A percentile compares a stretch with the other conserved stretches of the same genome.
These are phyloP conservation scores for Kodamaea arcana DNA, from an alignment of 1,139 yeast genomes.

Conservation along the genomic window DNA sequence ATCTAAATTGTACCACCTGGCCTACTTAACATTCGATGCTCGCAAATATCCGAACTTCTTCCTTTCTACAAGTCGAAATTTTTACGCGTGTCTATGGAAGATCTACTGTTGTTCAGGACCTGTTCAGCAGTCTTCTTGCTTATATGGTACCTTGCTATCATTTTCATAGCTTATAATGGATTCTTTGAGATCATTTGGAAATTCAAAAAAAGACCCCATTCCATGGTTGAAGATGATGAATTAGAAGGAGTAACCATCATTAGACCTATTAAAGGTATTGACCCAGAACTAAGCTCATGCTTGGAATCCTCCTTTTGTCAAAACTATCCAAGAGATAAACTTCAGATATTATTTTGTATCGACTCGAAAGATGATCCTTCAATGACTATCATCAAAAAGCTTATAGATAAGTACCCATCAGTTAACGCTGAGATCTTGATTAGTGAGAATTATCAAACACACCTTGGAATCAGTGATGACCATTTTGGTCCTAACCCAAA, in stretches of 20 bases:
- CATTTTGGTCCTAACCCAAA: conserved; percentile 86
- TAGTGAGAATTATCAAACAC: conserved; percentile 32
- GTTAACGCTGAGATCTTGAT: conserved; percentile 59
- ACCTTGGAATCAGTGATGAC: conserved; percentile 24
- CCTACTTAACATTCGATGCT: too few species aligned
- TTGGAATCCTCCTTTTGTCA: conserved; percentile 67
- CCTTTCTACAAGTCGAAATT: too few species aligned
- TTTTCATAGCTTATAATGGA: conserved; percentile 44
- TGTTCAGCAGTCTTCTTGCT: conserved; percentile 18
- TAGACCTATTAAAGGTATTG: conserved; percentile 82
- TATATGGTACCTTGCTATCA: conserved; percentile 43
- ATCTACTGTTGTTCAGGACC: conserved; percentile 9
- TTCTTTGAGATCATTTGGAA: conserved; percentile 40
- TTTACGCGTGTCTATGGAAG: neutral
- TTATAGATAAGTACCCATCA: conserved; percentile 53
- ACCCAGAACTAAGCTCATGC: conserved; percentile 68
- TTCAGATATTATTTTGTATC: conserved; percentile 75
- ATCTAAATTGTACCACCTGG: too few species aligned
- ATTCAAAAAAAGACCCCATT: conserved; percentile 27
- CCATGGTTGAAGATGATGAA: conserved; percentile 5
- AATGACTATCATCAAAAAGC: conserved; percentile 47
- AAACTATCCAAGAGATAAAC: conserved; percentile 52
- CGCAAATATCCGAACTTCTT: too few species aligned
- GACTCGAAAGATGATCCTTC: conserved; percentile 64
- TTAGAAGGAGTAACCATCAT: conserved; percentile 72